Evolutionary conservation across 2,329 filamentous ascomycete genomes (phyloP).

Genomic region (Coniosporium uncinatum): DNA sequence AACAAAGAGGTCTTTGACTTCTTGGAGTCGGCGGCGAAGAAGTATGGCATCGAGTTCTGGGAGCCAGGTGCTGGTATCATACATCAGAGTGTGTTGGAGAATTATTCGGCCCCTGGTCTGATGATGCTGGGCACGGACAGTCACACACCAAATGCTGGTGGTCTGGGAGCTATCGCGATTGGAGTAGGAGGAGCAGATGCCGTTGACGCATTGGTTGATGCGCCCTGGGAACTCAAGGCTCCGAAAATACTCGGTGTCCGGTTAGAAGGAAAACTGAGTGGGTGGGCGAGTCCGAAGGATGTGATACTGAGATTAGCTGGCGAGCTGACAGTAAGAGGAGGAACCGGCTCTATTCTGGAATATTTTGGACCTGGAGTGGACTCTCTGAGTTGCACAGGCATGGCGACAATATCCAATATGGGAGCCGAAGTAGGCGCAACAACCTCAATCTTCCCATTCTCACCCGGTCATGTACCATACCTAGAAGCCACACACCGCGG

Average conservation of each 20-base stretch:
- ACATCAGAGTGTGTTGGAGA: slow-evolving; percentile 96
- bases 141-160: slow-evolving; percentile 96
- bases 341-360: slow-evolving; percentile 92
- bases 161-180: slow-evolving; percentile 89
- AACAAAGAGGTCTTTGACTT: slow-evolving; percentile 99
- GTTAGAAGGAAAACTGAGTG: slow-evolving; percentile 76
- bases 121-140: slow-evolving; percentile 99
- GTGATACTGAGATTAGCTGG: slow-evolving; percentile 89
- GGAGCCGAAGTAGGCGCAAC: slow-evolving; percentile 91
- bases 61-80: slow-evolving; percentile 92
- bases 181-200: slow-evolving; percentile 97
- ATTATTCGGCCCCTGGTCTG: slow-evolving; percentile 92
- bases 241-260: slow-evolving; percentile 85
- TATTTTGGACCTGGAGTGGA: slow-evolving; percentile 90
- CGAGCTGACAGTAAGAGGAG: slow-evolving; percentile 85
- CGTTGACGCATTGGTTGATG: slow-evolving; percentile 92
- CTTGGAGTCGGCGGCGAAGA: slow-evolving; percentile 84
- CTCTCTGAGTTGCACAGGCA: slow-evolving; percentile 84
- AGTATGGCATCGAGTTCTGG: slow-evolving; percentile 95
- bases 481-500: slow-evolving; percentile 76
- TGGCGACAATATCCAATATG: slow-evolving; percentile 92
- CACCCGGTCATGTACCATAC: slow-evolving; percentile 77
- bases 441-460: slow-evolving; percentile 93
- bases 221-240: slow-evolving; percentile 96
- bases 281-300: slow-evolving; percentile 95